Evolutionary conservation across 2,329 filamentous ascomycete species (phyloP).

Genomic region (Aurifilum marmelostoma): DNA sequence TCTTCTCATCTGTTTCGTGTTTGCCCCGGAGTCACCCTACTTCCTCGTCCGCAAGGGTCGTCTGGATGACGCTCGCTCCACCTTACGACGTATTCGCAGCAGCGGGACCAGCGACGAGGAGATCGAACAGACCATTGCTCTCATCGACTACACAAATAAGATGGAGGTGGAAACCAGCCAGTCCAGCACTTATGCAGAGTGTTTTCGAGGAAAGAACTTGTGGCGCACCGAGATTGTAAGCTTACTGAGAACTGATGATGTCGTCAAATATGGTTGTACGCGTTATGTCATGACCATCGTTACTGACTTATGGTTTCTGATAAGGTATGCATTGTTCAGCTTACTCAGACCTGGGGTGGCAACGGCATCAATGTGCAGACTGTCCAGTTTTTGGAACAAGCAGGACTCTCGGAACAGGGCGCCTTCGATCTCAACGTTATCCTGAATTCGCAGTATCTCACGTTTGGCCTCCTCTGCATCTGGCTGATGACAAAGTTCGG

Average conservation of each 20-base stretch:
- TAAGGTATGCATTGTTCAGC: slow-evolving; percentile 9
- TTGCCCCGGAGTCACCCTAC: slow-evolving; percentile 14
- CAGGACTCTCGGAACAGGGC: slow-evolving; percentile 1
- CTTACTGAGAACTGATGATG: too few species aligned
- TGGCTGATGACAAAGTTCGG: slow-evolving; percentile 9
- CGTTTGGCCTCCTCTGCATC: slow-evolving; percentile 6
- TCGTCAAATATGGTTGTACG: too few species aligned
- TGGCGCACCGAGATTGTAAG: slow-evolving; percentile 14
- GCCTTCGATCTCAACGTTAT: slow-evolving; percentile 15
- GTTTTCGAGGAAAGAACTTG: neutral
- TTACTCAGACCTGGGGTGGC: slow-evolving; percentile 6
- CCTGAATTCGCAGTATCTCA: slow-evolving; percentile 8
- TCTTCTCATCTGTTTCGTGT: neutral
- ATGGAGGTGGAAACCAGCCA: slow-evolving; percentile 10
- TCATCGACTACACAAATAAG: slow-evolving; percentile 13
- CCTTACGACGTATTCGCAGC: slow-evolving; percentile 6
- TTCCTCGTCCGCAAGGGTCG: neutral
- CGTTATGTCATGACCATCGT: neutral
- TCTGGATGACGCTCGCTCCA: neutral
- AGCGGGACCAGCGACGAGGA: slow-evolving; percentile 1
- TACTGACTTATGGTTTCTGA: neutral
- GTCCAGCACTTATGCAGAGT: neutral
- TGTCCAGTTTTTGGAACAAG: slow-evolving; percentile 8
- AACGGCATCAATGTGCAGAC: slow-evolving; percentile 6
- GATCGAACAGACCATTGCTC: slow-evolving; percentile 4